phyloP scores from a whole-genome alignment of 352 stramenopile species.

The Globisporangium viniferum region DNA sequence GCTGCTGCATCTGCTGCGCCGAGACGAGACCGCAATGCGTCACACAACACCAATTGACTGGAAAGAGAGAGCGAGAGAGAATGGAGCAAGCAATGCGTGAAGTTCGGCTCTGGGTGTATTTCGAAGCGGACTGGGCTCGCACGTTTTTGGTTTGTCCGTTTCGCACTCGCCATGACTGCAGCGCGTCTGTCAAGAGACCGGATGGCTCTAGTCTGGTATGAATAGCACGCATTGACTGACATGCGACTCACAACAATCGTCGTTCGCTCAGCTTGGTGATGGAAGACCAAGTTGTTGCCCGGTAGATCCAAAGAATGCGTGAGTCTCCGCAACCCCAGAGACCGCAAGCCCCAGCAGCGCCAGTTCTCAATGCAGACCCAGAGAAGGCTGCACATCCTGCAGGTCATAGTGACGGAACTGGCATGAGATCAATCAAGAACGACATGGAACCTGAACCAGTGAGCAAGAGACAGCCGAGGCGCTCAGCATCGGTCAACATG shows the following conservation, averaged over 20 bases:
- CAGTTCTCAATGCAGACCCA: background rate
- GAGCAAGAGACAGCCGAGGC: background rate
- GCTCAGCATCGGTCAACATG: background rate
- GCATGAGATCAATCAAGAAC: background rate
- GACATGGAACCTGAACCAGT: background rate
- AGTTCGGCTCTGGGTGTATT: background rate
- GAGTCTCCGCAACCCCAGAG: background rate
- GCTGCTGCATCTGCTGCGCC: slow-evolving; percentile 5
- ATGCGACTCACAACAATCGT: background rate
- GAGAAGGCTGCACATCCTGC: background rate
- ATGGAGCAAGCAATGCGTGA: too few species aligned
- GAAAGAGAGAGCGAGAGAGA: background rate
- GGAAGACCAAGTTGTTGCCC: background rate
- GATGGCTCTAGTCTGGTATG: background rate
- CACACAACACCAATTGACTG: background rate
- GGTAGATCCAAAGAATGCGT: background rate
- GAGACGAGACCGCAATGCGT: too few species aligned
- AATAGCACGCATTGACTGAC: background rate
- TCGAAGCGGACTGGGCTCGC: background rate
- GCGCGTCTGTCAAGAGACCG: background rate
- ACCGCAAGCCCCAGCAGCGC: background rate
- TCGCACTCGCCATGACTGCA: background rate
- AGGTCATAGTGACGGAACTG: background rate
- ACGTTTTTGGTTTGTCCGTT: background rate
- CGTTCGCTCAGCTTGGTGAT: background rate